Evolutionary conservation across 495 filamentous ascomycete species (phyloP).

Genomic region (Penicillium flavigenum): DNA sequence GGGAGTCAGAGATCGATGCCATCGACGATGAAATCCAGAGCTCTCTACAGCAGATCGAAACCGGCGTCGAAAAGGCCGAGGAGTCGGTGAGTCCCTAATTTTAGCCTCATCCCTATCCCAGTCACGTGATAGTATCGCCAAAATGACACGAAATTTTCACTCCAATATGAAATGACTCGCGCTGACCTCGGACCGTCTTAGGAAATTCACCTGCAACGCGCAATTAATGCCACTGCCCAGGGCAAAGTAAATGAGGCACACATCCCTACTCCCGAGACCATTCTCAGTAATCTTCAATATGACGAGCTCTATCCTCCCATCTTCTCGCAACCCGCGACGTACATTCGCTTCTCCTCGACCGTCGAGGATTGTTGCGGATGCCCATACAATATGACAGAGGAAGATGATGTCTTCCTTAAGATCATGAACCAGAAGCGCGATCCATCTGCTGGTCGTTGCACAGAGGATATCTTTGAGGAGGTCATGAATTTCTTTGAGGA

Average conservation of each 20-base stretch:
- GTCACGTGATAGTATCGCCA: conserved; percentile 55
- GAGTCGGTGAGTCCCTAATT: conserved; percentile 78
- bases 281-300: conserved; percentile 73
- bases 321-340: conserved; percentile 82
- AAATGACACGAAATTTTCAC: conserved; percentile 36
- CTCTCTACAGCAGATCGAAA: conserved; percentile 78
- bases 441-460: conserved; percentile 58
- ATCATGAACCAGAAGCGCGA: conserved; percentile 75
- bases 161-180: conserved; percentile 5
- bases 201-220: conserved; percentile 98
- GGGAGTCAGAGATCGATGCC: conserved; percentile 84
- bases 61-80: conserved; percentile 93
- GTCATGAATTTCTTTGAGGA: conserved; percentile 95
- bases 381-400: conserved; percentile 88
- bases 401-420: conserved; percentile 83
- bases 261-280: conserved; percentile 86
- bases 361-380: conserved; percentile 90
- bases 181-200: conserved; percentile 41
- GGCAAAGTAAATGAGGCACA: conserved; percentile 71
- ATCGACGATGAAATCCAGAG: conserved; percentile 66
- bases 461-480: conserved; percentile 87
- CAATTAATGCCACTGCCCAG: conserved; percentile 74
- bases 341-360: conserved; percentile 96
- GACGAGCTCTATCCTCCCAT: conserved; percentile 76
- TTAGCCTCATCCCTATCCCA: conserved; percentile 41